Evolutionary conservation across 2,329 filamentous ascomycete genomes (phyloP).

Genomic region (Stemphylium beticola): DNA sequence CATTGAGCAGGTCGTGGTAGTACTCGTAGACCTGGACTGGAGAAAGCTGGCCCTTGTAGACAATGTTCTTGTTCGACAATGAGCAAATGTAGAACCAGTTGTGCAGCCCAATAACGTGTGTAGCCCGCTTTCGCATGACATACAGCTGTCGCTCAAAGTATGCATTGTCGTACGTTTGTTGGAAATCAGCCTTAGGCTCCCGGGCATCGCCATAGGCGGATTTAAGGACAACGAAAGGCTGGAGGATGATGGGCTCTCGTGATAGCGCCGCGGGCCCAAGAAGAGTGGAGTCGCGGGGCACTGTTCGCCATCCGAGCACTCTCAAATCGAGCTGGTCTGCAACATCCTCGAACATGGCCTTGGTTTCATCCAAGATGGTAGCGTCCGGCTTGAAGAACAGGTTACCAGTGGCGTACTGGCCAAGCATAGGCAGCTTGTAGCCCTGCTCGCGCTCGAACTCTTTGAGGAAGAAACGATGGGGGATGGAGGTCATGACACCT

Average conservation of each 20-base stretch:
- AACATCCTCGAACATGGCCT: constrained; percentile 91
- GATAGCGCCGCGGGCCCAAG: constrained; percentile 92
- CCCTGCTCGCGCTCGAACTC: constrained; percentile 93
- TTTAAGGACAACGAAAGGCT: constrained; percentile 90
- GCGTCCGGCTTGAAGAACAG: constrained; percentile 98
- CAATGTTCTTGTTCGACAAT: constrained; percentile 96
- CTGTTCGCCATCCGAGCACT: constrained; percentile 94
- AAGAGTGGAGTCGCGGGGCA: constrained; percentile 89
- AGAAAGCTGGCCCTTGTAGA: constrained; percentile 96
- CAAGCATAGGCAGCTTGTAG: constrained; percentile 82
- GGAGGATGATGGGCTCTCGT: constrained; percentile 91
- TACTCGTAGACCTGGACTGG: constrained; percentile 97
- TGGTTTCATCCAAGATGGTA: constrained; percentile 87
- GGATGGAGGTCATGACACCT: constrained; percentile 99
- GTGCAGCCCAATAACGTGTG: constrained; percentile 90
- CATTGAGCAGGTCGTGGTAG: constrained; percentile 95
- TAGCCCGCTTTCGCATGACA: constrained; percentile 91
- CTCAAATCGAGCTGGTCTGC: constrained; percentile 86
- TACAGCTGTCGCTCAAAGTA: constrained; percentile 93
- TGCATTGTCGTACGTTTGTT: constrained; percentile 80
- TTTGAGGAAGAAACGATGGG: constrained; percentile 98
- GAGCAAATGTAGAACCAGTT: constrained; percentile 99
- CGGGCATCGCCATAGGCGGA: constrained; percentile 83
- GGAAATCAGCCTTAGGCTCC: constrained; percentile 78
- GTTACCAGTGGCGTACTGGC: constrained; percentile 97